These are phyloP conservation scores for Cydonia oblonga DNA, from an alignment of 331 rosid genomes.

Conservation along the genomic window DNA sequence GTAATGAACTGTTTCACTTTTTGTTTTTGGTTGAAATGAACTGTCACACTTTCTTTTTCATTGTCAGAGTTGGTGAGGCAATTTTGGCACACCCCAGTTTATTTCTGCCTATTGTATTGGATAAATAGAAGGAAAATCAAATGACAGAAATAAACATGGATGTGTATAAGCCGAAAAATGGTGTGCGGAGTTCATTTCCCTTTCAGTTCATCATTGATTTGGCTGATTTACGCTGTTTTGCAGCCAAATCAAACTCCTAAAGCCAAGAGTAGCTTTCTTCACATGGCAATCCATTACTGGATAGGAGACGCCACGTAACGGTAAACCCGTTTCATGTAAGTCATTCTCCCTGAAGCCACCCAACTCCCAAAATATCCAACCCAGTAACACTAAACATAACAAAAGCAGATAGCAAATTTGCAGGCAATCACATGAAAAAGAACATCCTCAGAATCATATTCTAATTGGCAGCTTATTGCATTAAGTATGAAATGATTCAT, in stretches of 20 bases:
- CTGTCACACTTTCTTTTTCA: not conserved
- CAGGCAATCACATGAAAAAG: not conserved
- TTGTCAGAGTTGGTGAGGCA: not conserved
- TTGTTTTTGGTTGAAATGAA: no score
- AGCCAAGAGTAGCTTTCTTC: no score
- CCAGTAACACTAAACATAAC: no score
- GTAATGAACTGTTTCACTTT: not conserved
- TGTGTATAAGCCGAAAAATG: not conserved
- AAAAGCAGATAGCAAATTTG: not conserved
- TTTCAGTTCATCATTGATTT: not conserved
- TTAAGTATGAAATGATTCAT: not conserved
- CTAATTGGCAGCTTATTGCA: not conserved
- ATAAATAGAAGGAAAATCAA: not conserved
- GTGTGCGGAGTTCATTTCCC: not conserved
- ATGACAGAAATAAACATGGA: not conserved
- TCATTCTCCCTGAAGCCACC: not conserved
- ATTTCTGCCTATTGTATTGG: not conserved
- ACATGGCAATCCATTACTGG: no score
- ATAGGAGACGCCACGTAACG: no score
- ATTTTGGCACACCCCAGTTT: no score
- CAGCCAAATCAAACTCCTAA: not conserved
- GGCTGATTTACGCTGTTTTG: not conserved
- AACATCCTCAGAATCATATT: not conserved
- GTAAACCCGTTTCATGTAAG: no score
- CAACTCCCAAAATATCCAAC: not conserved